Evolutionary conservation across 2,329 filamentous ascomycete genomes (phyloP).

Genomic region (Xenoacremonium recifei): DNA sequence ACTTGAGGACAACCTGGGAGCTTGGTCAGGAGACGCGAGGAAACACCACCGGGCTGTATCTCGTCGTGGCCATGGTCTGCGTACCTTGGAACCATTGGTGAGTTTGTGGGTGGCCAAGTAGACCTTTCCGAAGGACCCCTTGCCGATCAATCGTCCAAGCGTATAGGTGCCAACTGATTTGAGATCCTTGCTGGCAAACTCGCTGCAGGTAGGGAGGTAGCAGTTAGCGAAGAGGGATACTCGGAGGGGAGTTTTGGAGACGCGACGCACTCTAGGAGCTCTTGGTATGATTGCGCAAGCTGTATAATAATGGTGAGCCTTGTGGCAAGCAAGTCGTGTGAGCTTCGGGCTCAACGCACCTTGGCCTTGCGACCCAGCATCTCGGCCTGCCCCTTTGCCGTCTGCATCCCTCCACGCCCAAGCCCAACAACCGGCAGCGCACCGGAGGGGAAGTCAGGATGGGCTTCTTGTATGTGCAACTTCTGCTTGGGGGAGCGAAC

Average conservation of each 20-base stretch:
- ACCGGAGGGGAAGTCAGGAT: slow-evolving; percentile 18
- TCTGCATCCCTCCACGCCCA: slow-evolving; percentile 46
- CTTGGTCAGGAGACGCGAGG: slow-evolving; percentile 7
- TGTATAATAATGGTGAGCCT: slow-evolving; percentile 33
- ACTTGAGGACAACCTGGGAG: slow-evolving; percentile 90
- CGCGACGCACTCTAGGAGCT: slow-evolving; percentile 76
- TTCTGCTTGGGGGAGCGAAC: slow-evolving; percentile 1
- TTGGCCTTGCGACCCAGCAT: slow-evolving; percentile 62
- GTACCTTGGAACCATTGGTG: slow-evolving; percentile 94
- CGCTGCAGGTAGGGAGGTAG: slow-evolving; percentile 52
- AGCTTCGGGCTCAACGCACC: slow-evolving; percentile 32
- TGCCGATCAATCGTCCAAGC: slow-evolving; percentile 88
- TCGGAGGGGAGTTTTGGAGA: slow-evolving; percentile 1
- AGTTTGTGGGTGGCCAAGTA: slow-evolving; percentile 96
- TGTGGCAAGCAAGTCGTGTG: neutral
- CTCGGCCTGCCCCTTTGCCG: slow-evolving; percentile 56
- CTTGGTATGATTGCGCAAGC: slow-evolving; percentile 96
- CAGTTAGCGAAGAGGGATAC: too few species aligned
- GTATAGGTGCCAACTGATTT: slow-evolving; percentile 93
- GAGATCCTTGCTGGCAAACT: slow-evolving; percentile 90
- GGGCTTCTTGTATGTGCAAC: too few species aligned
- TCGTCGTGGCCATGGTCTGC: slow-evolving; percentile 18
- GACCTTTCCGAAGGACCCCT: slow-evolving; percentile 97
- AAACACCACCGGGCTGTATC: neutral
- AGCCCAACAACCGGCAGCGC: slow-evolving; percentile 21